Conservation (phyloP, 2,329 filamentous ascomycete species). For the Mycosphaerella sp. region DNA sequence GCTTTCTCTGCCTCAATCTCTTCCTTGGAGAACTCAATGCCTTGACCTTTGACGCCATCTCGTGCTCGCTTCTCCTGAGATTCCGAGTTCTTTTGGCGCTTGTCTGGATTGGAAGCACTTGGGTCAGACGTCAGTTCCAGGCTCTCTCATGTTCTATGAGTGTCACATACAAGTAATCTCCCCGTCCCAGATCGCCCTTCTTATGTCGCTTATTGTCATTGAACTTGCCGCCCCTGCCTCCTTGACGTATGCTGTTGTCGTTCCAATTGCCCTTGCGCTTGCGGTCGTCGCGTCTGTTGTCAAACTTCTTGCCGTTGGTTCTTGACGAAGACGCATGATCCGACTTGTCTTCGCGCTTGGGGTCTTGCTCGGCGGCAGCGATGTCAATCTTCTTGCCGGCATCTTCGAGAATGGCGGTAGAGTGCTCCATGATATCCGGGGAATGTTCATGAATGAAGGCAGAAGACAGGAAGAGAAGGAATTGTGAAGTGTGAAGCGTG, state of each 20-base stretch:
- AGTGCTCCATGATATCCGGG: conserved; percentile 29
- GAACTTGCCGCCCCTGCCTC: conserved; percentile 22
- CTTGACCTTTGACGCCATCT: conserved; percentile 40
- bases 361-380: conserved; percentile 16
- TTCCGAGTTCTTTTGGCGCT: conserved; percentile 40
- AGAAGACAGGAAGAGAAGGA: neutral
- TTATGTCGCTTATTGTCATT: conserved; percentile 41
- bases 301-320: conserved; percentile 13
- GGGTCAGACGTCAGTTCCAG: conserved; percentile 38
- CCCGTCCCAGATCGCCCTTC: conserved; percentile 62
- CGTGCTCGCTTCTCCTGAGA: conserved; percentile 42
- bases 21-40: conserved; percentile 56
- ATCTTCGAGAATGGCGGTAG: conserved; percentile 31
- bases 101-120: conserved; percentile 41
- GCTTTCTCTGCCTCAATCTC: conserved; percentile 83
- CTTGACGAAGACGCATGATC: conserved; percentile 1
- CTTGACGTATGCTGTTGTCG: conserved; percentile 23
- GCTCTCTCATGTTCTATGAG: conserved; percentile 18
- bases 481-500: neutral
- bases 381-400: conserved; percentile 22
- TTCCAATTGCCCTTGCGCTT: conserved; percentile 31
- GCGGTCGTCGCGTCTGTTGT: conserved; percentile 16
- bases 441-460: conserved; percentile 1
- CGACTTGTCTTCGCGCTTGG: conserved; percentile 6
- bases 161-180: conserved; percentile 55